Evolutionary conservation across 2,329 filamentous ascomycete species (phyloP).

Genomic region (Pseudocercospora crystallina): DNA sequence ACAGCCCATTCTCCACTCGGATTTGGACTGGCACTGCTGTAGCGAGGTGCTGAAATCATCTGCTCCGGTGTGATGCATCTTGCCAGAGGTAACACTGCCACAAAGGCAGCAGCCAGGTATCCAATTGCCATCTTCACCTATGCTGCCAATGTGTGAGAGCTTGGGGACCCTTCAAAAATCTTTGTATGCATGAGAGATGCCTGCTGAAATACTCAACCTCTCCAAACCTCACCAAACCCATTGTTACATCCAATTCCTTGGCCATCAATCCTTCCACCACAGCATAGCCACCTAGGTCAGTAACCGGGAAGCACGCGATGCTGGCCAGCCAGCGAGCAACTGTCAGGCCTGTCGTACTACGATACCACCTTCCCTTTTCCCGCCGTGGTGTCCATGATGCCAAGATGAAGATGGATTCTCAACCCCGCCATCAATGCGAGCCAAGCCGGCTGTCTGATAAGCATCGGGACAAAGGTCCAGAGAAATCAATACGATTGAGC

Average conservation of each 20-base stretch:
- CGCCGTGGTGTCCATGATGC: background rate
- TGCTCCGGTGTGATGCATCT: constrained; percentile 21
- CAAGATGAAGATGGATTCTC: background rate
- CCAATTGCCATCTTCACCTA: background rate
- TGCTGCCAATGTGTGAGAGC: too few species aligned
- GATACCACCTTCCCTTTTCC: constrained; percentile 4
- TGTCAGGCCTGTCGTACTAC: background rate
- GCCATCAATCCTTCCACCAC: too few species aligned
- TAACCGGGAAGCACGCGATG: too few species aligned
- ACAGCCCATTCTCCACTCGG: constrained; percentile 35
- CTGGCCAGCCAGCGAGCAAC: background rate
- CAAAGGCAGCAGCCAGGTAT: background rate
- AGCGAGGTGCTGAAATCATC: constrained; percentile 30
- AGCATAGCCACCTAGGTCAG: too few species aligned
- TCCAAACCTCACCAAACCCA: background rate
- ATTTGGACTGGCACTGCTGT: constrained; percentile 24
- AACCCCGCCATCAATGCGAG: background rate
- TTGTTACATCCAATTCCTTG: background rate
- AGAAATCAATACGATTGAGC: too few species aligned
- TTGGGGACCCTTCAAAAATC: too few species aligned
- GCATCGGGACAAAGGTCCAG: background rate
- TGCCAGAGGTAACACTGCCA: constrained; percentile 5
- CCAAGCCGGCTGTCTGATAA: constrained; percentile 2
- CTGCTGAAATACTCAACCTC: background rate
- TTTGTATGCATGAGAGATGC: background rate